These are phyloP conservation scores for Termitomyces sp. DNA, from an alignment of 768 basidiomycete species.

Conservation along the genomic window DNA sequence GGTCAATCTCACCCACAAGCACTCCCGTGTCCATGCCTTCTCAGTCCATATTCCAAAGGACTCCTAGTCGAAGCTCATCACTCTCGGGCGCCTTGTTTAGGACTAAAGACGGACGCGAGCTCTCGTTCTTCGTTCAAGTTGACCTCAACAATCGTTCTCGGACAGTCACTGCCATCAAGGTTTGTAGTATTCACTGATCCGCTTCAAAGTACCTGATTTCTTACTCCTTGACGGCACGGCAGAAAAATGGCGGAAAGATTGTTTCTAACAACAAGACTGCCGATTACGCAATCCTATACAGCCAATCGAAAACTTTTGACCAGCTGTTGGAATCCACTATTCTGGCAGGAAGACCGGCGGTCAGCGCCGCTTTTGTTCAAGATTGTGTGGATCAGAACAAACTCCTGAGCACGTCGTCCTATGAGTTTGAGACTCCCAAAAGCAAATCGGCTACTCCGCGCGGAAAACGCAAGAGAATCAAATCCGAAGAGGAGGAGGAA, in stretches of 20 bases:
- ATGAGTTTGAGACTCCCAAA: constrained; percentile 35
- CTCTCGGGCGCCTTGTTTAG: constrained; percentile 40
- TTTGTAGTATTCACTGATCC: constrained; percentile 24
- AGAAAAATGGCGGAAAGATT: constrained; percentile 71
- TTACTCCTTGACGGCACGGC: constrained; percentile 5
- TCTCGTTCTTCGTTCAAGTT: constrained; percentile 68
- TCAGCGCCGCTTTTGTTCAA: constrained; percentile 51
- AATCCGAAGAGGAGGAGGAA: constrained; percentile 8
- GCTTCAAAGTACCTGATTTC: not conserved
- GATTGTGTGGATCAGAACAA: constrained; percentile 46
- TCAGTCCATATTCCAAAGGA: constrained; percentile 2
- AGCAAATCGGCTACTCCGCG: constrained; percentile 10
- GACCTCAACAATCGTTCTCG: constrained; percentile 54
- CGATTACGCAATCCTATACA: constrained; percentile 59
- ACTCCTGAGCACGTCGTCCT: constrained; percentile 45
- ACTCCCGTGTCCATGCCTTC: constrained; percentile 5
- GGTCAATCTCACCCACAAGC: constrained; percentile 11
- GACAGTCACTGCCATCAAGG: constrained; percentile 60
- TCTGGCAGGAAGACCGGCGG: constrained; percentile 40
- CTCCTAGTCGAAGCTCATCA: constrained; percentile 9
- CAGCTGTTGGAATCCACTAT: constrained; percentile 38
- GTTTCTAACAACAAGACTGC: constrained; percentile 51
- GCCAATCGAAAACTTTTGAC: constrained; percentile 49
- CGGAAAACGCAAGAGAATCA: constrained; percentile 21
- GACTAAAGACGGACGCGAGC: constrained; percentile 37